These are phyloP conservation scores for Acer negundo DNA, from an alignment of 345 rosid species.

Conservation along the genomic window DNA sequence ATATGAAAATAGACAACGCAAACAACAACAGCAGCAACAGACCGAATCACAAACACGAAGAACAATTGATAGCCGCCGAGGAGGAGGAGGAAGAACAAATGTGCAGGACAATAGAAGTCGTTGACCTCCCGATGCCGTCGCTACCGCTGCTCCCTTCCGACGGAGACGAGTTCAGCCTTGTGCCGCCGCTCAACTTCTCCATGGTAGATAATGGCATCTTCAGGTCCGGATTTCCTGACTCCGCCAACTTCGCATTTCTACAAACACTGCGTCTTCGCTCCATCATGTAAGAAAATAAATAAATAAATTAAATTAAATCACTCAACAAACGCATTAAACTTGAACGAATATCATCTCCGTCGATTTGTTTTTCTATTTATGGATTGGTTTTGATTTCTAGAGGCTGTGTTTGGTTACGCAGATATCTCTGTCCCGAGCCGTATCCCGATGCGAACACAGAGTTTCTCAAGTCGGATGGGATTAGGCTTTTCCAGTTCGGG, in stretches of 20 bases:
- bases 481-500: conserved; percentile 84
- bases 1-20: conserved; percentile 22
- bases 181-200: conserved; percentile 89
- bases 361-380: background rate
- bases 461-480: conserved; percentile 78
- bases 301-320: background rate
- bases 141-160: conserved; percentile 24
- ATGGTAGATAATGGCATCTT: conserved; percentile 95
- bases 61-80: background rate
- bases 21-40: background rate
- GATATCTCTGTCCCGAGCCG: conserved; percentile 90
- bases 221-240: conserved; percentile 94
- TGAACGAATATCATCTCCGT: too few species aligned
- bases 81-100: conserved; percentile 12
- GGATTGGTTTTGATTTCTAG: conserved; percentile 8
- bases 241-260: conserved; percentile 86
- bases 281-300: conserved; percentile 66
- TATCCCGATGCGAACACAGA: conserved; percentile 75
- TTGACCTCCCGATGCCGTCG: conserved; percentile 42
- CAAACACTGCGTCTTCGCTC: conserved; percentile 89
- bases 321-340: too few species aligned
- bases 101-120: conserved; percentile 54
- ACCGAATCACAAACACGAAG: background rate
- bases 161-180: conserved; percentile 47
- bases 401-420: conserved; percentile 28